These are phyloP conservation scores for Trypanosoma brucei DNA, from an alignment of 208 protist species.

Conservation along the genomic window DNA sequence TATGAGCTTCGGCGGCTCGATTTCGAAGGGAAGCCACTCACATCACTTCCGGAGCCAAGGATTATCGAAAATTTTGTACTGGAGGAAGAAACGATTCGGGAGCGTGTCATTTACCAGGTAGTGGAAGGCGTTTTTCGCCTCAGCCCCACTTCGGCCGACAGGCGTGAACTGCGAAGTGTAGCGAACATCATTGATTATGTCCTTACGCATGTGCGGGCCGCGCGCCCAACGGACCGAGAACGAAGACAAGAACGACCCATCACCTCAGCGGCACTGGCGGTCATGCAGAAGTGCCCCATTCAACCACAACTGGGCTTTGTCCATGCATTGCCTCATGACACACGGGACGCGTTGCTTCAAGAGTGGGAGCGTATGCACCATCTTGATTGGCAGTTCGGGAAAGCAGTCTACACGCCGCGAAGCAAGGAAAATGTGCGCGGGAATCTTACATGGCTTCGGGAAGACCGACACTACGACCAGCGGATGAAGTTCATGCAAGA, in stretches of 20 bases:
- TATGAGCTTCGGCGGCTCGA: conserved; percentile 89
- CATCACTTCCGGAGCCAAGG: conserved; percentile 78
- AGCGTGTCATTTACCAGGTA: conserved; percentile 80
- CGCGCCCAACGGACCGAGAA: conserved; percentile 23
- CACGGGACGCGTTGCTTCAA: conserved; percentile 63
- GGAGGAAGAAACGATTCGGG: conserved; percentile 85
- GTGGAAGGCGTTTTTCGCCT: conserved; percentile 87
- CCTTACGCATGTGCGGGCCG: conserved; percentile 71
- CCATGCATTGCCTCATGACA: conserved; percentile 81
- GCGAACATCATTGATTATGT: conserved; percentile 82
- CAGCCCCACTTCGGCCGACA: conserved; percentile 61
- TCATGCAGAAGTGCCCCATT: conserved; percentile 64
- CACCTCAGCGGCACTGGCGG: conserved; percentile 49
- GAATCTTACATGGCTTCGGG: conserved; percentile 86
- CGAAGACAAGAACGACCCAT: conserved; percentile 17
- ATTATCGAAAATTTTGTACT: conserved; percentile 88
- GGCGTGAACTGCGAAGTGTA: conserved; percentile 80
- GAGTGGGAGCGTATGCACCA: conserved; percentile 89
- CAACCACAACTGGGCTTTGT: conserved; percentile 84
- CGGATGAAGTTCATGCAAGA: conserved; percentile 49
- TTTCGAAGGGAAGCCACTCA: conserved; percentile 90
- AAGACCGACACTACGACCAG: conserved; percentile 52
- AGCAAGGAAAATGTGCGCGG: conserved; percentile 60
- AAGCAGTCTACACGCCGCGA: conserved; percentile 80
- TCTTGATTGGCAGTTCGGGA: conserved; percentile 90